Evolutionary conservation across 2,329 filamentous ascomycete species (phyloP).

Genomic region (Boeremia exigua): DNA sequence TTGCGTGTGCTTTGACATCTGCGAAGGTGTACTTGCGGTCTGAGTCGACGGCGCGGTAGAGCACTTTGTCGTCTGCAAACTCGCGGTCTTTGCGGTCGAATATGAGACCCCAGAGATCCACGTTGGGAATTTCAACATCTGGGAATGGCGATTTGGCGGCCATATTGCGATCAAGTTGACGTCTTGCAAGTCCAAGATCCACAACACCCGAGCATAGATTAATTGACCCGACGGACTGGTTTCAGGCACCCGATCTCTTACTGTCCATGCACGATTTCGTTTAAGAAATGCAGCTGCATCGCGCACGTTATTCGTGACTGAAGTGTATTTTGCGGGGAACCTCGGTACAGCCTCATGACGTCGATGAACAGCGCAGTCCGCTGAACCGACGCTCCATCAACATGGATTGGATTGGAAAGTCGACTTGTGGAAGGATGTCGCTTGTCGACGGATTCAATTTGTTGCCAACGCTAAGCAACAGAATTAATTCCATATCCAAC

Average conservation of each 20-base stretch:
- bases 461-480: not conserved
- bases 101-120: constrained; percentile 32
- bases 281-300: not conserved
- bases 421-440: not conserved
- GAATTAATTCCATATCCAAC: not conserved
- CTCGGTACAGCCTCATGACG: constrained; percentile 18
- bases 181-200: too few species aligned
- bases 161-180: constrained; percentile 14
- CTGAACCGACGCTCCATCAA: not conserved
- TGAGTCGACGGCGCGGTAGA: constrained; percentile 29
- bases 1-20: constrained; percentile 67
- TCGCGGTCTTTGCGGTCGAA: constrained; percentile 31
- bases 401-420: too few species aligned
- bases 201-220: not conserved
- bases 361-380: not conserved
- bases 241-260: not conserved
- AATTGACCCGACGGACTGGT: not conserved
- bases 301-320: not conserved
- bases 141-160: constrained; percentile 31
- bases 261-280: not conserved
- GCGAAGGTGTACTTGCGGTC: constrained; percentile 67
- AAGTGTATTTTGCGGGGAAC: constrained; percentile 17
- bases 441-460: not conserved
- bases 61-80: constrained; percentile 33
- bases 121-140: constrained; percentile 27